Conservation (phyloP, 192 early-diverging fungal genomes). For the Gaertneriomyces semiglobifer region DNA sequence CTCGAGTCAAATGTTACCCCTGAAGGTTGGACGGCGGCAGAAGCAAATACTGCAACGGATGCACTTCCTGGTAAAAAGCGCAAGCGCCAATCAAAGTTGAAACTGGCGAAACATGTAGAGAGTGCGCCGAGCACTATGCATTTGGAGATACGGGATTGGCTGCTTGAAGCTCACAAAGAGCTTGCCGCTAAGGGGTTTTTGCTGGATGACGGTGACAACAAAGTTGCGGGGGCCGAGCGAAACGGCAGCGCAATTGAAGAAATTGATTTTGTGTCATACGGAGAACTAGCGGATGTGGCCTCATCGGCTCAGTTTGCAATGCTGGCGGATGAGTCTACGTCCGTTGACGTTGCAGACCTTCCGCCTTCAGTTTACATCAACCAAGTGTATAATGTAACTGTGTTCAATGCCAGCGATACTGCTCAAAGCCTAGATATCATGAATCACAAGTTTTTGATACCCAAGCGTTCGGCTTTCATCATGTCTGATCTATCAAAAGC, state of each 20-base stretch:
- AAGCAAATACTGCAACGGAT: not conserved
- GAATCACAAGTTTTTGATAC: conserved; percentile 27
- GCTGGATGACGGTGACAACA: not conserved
- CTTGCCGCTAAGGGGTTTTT: not conserved
- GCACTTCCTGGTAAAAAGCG: not conserved
- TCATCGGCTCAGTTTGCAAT: not conserved
- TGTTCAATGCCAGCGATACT: conserved; percentile 5
- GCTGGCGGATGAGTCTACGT: not conserved
- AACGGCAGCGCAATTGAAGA: not conserved
- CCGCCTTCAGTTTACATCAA: not conserved
- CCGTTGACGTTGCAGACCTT: not conserved
- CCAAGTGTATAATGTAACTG: conserved; percentile 2
- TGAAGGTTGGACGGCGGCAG: not conserved
- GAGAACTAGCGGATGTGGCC: conserved; percentile 15
- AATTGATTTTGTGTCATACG: conserved; percentile 20
- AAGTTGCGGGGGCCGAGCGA: not conserved
- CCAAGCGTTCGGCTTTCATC: conserved; percentile 22
- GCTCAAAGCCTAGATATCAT: not conserved
- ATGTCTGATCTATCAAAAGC: conserved; percentile 30
- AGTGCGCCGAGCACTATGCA: not conserved
- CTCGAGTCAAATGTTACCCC: not conserved
- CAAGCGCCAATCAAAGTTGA: conserved; percentile 13
- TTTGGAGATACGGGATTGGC: not conserved
- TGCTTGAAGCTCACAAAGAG: not conserved
- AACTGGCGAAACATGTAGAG: not conserved